phyloP scores from a whole-genome alignment of 2,329 filamentous ascomycete species.

The Fusarium nematophilum region DNA sequence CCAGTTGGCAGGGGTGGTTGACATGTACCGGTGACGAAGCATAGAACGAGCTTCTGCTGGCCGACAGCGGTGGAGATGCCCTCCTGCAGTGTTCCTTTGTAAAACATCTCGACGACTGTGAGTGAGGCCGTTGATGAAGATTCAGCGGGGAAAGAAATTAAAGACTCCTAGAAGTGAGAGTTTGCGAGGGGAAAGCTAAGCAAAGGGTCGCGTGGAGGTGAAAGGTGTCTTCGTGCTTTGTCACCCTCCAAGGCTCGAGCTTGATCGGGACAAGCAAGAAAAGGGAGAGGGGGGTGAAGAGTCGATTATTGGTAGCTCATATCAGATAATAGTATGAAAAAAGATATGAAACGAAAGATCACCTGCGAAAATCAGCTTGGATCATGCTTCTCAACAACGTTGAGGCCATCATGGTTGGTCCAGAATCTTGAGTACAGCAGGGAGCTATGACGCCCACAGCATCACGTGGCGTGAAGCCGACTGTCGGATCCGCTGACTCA shows the following conservation, averaged over 20 bases:
- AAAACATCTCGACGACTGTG: slow-evolving; percentile 72
- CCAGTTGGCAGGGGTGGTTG: slow-evolving; percentile 5
- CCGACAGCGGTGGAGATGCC: slow-evolving; percentile 82
- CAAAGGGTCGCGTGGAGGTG: slow-evolving; percentile 16
- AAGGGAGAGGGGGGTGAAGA: not conserved
- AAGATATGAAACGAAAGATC: not conserved
- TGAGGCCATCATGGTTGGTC: slow-evolving; percentile 8
- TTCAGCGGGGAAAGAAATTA: not conserved
- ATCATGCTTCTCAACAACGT: not conserved
- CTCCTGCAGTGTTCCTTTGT: slow-evolving; percentile 80
- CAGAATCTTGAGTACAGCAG: slow-evolving; percentile 1
- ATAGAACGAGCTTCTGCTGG: slow-evolving; percentile 81
- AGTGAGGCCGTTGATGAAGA: not conserved
- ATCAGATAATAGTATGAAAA: not conserved
- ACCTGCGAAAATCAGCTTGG: slow-evolving; percentile 4
- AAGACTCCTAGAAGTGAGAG: not conserved
- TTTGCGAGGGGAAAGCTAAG: slow-evolving; percentile 2
- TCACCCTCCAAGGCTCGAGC: slow-evolving; percentile 18
- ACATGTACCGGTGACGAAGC: slow-evolving; percentile 80
- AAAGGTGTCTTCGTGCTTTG: slow-evolving; percentile 39
- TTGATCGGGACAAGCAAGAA: not conserved
- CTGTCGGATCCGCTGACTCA: not conserved
- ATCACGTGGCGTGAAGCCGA: slow-evolving; percentile 22
- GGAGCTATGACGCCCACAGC: slow-evolving; percentile 30
- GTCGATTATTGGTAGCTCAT: not conserved